Evolutionary conservation across 2,329 filamentous ascomycete genomes (phyloP), one percentile per base, ranked within the genome.

Genomic region (Neopestalotiopsis sp.): DNA sequence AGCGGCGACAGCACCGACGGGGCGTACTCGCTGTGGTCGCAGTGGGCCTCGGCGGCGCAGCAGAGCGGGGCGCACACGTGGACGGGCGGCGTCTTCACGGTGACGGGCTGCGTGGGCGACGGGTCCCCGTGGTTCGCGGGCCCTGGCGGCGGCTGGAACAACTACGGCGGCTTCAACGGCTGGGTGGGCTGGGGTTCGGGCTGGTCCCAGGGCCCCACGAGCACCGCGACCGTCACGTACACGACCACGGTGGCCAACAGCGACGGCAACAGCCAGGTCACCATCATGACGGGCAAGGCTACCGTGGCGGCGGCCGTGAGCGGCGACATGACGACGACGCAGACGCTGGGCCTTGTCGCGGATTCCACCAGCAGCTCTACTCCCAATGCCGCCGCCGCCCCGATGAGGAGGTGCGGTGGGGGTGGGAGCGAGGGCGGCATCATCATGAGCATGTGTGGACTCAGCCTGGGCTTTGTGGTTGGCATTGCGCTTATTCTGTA

Each of bases 21-120:
- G 38, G 73, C 74, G 69, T 69, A 69, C 66, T 67, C 72, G 65
- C 74, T 76, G 70, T 77, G 74, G 75, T 75, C 74, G 49, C 74
- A 76, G 66, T 79, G 77, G 77, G 74, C 77, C 45, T 79, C 77
- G 77, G 74, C 77, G 42, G 74, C 74, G 2, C 76, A 76, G 30
- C 76, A 74, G 66, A 67, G 69, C 42, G 72, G 72, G 6, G 76
- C 77, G 5, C 73, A 72, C 59, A 81, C 80, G 61, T 83, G 79
- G 78, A 74, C 79, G 1, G 80, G 79, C 61, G 79, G 79, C 57
- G 77, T 76, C 20, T 81, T 80, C 69, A 84, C 82, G 30, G 79
- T 84, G 3, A 83, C 81, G 1, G 81, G 81, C 1, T 84, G 82
- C 70, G 76, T 79, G 34, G 84, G 80, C 76, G 75, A 77, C 70